These are phyloP conservation scores for Claviceps digitariae DNA, from an alignment of 2,329 filamentous ascomycete species.

Conservation along the genomic window DNA sequence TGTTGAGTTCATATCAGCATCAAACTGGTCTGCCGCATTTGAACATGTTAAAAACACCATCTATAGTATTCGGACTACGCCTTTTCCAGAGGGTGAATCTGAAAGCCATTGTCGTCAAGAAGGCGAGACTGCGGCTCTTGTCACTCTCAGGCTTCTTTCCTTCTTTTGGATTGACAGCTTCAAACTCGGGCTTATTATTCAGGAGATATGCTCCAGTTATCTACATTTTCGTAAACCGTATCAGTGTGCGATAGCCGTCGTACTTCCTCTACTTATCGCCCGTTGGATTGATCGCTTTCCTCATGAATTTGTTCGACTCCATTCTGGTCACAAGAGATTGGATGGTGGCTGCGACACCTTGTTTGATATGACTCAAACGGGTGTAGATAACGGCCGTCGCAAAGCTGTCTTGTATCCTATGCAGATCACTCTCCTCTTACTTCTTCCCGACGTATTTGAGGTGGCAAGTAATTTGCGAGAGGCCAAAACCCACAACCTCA, in stretches of 20 bases:
- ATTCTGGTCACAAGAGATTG: slow-evolving; percentile 46
- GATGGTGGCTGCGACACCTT: slow-evolving; percentile 53
- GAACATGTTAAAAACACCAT: slow-evolving; percentile 42
- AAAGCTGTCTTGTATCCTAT: slow-evolving; percentile 46
- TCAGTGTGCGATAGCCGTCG: slow-evolving; percentile 49
- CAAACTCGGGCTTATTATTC: slow-evolving; percentile 47
- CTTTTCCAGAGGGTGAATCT: slow-evolving; percentile 24
- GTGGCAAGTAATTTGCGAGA: slow-evolving; percentile 55
- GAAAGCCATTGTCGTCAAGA: slow-evolving; percentile 25
- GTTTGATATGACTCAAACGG: slow-evolving; percentile 54
- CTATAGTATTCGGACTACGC: slow-evolving; percentile 33
- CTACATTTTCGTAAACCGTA: slow-evolving; percentile 50
- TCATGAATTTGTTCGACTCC: slow-evolving; percentile 49
- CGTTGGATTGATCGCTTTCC: slow-evolving; percentile 55
- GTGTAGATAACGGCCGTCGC: slow-evolving; percentile 42
- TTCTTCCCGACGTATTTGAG: slow-evolving; percentile 56
- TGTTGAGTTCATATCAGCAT: slow-evolving; percentile 50
- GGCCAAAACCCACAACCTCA: slow-evolving; percentile 45
- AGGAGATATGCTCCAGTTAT: slow-evolving; percentile 54
- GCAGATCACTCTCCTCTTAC: slow-evolving; percentile 47
- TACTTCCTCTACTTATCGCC: slow-evolving; percentile 48
- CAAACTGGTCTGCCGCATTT: slow-evolving; percentile 47
- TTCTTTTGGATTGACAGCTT: slow-evolving; percentile 51
- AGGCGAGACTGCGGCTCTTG: slow-evolving; percentile 38
- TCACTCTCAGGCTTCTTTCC: slow-evolving; percentile 44